These are phyloP conservation scores for Daldinia sp. DNA, from an alignment of 2,329 filamentous ascomycete genomes.

Conservation along the genomic window DNA sequence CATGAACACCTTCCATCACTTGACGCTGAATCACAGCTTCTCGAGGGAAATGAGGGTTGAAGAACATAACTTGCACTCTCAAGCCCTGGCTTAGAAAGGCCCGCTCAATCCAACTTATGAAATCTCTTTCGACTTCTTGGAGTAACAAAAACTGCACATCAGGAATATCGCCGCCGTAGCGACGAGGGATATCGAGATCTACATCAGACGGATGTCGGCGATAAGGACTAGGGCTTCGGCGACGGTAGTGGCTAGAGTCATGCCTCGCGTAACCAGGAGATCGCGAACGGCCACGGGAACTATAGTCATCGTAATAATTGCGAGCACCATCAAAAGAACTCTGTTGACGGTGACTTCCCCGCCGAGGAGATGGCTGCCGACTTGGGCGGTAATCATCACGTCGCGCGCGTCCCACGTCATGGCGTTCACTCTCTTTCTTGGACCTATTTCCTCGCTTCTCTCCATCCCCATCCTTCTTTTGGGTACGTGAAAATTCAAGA, in stretches of 20 bases:
- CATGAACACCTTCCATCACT: conserved; percentile 87
- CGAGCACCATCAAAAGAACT: conserved; percentile 51
- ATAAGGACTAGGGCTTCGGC: conserved; percentile 75
- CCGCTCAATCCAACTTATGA: conserved; percentile 82
- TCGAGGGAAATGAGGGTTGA: conserved; percentile 79
- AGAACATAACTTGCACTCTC: conserved; percentile 78
- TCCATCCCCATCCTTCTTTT: conserved; percentile 78
- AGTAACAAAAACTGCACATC: conserved; percentile 89
- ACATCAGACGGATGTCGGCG: conserved; percentile 57
- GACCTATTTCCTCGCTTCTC: conserved; percentile 66
- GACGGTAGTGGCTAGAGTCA: conserved; percentile 64
- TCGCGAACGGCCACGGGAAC: conserved; percentile 70
- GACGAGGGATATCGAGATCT: conserved; percentile 75
- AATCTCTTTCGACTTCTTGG: conserved; percentile 79
- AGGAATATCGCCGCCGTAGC: conserved; percentile 78
- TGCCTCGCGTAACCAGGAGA: conserved; percentile 64
- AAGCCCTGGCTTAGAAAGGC: conserved; percentile 77
- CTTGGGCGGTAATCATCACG: conserved; percentile 42
- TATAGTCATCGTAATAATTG: conserved; percentile 51
- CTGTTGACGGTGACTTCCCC: conserved; percentile 47
- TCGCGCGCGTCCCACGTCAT: conserved; percentile 38
- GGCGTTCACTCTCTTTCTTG: conserved; percentile 58
- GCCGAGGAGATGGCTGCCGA: conserved; percentile 41
- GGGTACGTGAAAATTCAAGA: conserved; percentile 87
- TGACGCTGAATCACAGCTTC: conserved; percentile 84